Evolutionary conservation across 2,329 filamentous ascomycete genomes (phyloP), one percentile per base, ranked within the genome.

Genomic region (Ceratocystis albifundus): DNA sequence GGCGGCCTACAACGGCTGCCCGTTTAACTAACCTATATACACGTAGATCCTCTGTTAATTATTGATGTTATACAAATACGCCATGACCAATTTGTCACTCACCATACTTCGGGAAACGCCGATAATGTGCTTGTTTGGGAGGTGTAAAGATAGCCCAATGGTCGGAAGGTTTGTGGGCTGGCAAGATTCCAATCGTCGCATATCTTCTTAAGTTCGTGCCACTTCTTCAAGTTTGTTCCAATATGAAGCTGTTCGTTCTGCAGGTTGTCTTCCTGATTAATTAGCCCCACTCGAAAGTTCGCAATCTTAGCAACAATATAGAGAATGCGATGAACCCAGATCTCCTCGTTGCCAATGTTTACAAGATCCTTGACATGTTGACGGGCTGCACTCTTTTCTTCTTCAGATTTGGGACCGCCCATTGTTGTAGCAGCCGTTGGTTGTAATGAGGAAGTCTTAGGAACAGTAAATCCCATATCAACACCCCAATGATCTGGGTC

Each of bases 401-500:
- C 76, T 71, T 57, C 53, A n/a, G 53, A 32, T 17, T 57, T 64
- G 30, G n/a, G 55, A 55, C 28, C 48, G 48, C 20, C 57, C 25
- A 15, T n/a, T 55, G 15, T 44, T 20, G 30, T 61, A 50, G 20
- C 50, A 50, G 17, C 15, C 36, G 36, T 30, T n/a, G 62, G 61
- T 25, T 41, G 28, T 22, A 53, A 67, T 41, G 48, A 57, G n/a
- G 36, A 36, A 46, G 20, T 15, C n/a, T 48, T 55, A 32, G 12
- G 62, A 62, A 68, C 67, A 15, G 71, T 68, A 59, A 94, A 88
- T 70, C 88, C 82, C 80, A 94, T 85, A 71, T 96, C 87, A 20
- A 96, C 80, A 0, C 88, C 89, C 92, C 93, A 96, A 10, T 89
- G 84, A 71, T 96, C 90, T 0, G 91, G 92, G 65, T 96, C 86